Evolutionary conservation across 2,329 filamentous ascomycete species (phyloP).

Genomic region (Huntiella omanensis): DNA sequence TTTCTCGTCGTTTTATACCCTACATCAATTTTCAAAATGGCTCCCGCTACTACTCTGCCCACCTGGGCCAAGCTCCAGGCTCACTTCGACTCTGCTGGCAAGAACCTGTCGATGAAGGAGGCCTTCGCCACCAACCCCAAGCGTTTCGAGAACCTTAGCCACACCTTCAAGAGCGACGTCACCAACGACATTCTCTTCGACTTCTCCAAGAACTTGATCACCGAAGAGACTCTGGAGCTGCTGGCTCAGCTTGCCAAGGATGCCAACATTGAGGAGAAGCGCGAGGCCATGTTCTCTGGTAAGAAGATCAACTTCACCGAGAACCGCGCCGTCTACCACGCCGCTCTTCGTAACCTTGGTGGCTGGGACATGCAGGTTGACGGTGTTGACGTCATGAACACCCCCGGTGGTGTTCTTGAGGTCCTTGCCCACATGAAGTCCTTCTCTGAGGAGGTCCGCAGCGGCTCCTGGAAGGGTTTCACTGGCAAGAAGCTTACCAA

Average conservation of each 20-base stretch:
- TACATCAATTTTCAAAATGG: slow-evolving; percentile 29
- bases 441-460: slow-evolving; percentile 87
- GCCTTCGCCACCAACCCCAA: slow-evolving; percentile 75
- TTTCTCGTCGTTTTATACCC: neutral
- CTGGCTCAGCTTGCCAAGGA: slow-evolving; percentile 82
- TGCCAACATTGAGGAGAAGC: slow-evolving; percentile 77
- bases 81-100: slow-evolving; percentile 72
- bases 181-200: slow-evolving; percentile 84
- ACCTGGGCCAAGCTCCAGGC: slow-evolving; percentile 83
- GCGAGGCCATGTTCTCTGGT: slow-evolving; percentile 92
- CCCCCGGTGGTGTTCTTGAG: slow-evolving; percentile 69
- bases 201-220: slow-evolving; percentile 97
- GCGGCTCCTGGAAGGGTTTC: slow-evolving; percentile 90
- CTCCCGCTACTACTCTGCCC: slow-evolving; percentile 68
- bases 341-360: slow-evolving; percentile 76
- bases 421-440: slow-evolving; percentile 97
- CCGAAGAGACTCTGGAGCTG: slow-evolving; percentile 73
- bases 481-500: slow-evolving; percentile 94
- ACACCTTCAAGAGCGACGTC: slow-evolving; percentile 68
- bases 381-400: slow-evolving; percentile 79
- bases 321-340: slow-evolving; percentile 86
- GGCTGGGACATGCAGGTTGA: slow-evolving; percentile 72
- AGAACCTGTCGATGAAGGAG: slow-evolving; percentile 81
- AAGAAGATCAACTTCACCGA: slow-evolving; percentile 99
- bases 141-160: slow-evolving; percentile 80